phyloP scores from a whole-genome alignment of 768 basidiomycete species.

The Boletellus ananas region DNA sequence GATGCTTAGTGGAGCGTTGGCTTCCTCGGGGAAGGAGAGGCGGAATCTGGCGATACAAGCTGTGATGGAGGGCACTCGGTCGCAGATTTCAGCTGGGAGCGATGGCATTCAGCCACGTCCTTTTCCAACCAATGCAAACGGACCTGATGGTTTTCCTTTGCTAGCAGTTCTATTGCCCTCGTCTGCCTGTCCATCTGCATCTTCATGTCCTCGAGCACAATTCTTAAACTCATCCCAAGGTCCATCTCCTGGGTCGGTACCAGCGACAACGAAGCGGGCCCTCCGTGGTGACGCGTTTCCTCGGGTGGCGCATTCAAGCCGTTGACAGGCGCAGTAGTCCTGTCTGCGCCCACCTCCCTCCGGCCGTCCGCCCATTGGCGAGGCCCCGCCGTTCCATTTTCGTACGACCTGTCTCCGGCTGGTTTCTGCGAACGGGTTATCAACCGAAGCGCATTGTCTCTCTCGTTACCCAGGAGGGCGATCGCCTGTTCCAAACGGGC shows the following conservation, averaged over 20 bases:
- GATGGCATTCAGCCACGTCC: slow-evolving; percentile 4
- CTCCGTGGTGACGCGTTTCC: slow-evolving; percentile 9
- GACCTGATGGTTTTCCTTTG: slow-evolving; percentile 49
- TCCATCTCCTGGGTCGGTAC: slow-evolving; percentile 18
- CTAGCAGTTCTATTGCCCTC: slow-evolving; percentile 38
- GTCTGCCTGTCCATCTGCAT: slow-evolving; percentile 48
- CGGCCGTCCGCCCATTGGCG: slow-evolving; percentile 11
- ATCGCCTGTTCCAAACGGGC: slow-evolving; percentile 32
- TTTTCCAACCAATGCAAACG: slow-evolving; percentile 1
- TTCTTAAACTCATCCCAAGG: slow-evolving; percentile 25
- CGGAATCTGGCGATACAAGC: slow-evolving; percentile 10
- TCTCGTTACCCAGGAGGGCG: slow-evolving; percentile 31
- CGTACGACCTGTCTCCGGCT: background rate
- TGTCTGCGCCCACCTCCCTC: slow-evolving; percentile 14
- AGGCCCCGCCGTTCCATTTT: slow-evolving; percentile 5
- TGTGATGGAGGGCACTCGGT: slow-evolving; percentile 13
- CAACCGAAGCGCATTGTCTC: slow-evolving; percentile 19
- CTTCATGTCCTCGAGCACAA: slow-evolving; percentile 45
- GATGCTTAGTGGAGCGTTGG: slow-evolving; percentile 8
- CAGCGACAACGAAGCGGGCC: slow-evolving; percentile 9
- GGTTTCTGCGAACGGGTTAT: slow-evolving; percentile 19
- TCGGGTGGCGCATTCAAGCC: slow-evolving; percentile 10
- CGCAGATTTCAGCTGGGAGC: slow-evolving; percentile 14
- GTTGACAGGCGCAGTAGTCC: slow-evolving; percentile 4
- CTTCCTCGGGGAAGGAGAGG: slow-evolving; percentile 15